Percentiles rank a stretch among this genome's conserved stretches.
These are phyloP conservation scores for Nitzschia sp. DNA, from an alignment of 108 stramenopile genomes.

Conservation along the genomic window DNA sequence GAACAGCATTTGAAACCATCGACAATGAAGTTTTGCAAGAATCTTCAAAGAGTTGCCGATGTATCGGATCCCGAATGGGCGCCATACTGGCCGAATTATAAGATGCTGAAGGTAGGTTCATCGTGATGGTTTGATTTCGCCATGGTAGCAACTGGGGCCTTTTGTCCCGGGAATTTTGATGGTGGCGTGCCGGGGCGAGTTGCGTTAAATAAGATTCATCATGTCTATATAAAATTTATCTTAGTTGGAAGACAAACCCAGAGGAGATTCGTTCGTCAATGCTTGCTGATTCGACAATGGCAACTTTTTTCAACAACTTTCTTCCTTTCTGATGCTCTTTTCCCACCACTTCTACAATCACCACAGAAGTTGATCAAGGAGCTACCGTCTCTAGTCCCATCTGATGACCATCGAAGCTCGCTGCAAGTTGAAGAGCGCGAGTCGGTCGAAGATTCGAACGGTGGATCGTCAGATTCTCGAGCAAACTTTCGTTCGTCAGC, in stretches of 20 bases:
- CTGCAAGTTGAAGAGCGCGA: too few species aligned
- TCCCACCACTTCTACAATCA: neutral
- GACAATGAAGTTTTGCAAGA: constrained; percentile 88
- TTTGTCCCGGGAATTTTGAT: neutral
- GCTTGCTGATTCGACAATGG: neutral
- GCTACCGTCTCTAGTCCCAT: constrained; percentile 65
- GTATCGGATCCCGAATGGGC: constrained; percentile 87
- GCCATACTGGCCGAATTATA: constrained; percentile 89
- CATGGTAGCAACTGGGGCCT: neutral
- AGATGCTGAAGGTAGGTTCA: constrained; percentile 77
- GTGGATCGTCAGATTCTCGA: neutral
- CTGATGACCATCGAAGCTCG: constrained; percentile 30
- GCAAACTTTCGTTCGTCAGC: neutral
- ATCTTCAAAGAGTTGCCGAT: constrained; percentile 81
- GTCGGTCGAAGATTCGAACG: constrained; percentile 1
- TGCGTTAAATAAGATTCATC: constrained; percentile 8
- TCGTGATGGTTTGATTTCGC: too few species aligned
- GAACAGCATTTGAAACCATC: too few species aligned
- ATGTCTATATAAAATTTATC: neutral
- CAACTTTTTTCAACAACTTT: neutral
- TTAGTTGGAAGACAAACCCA: neutral
- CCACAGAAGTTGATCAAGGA: constrained; percentile 88
- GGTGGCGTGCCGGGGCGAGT: neutral
- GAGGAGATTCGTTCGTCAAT: too few species aligned
- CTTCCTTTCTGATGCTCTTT: constrained; percentile 19